These are phyloP conservation scores for Talaromyces sp. DNA, from an alignment of 2,329 filamentous ascomycete genomes.

Conservation along the genomic window DNA sequence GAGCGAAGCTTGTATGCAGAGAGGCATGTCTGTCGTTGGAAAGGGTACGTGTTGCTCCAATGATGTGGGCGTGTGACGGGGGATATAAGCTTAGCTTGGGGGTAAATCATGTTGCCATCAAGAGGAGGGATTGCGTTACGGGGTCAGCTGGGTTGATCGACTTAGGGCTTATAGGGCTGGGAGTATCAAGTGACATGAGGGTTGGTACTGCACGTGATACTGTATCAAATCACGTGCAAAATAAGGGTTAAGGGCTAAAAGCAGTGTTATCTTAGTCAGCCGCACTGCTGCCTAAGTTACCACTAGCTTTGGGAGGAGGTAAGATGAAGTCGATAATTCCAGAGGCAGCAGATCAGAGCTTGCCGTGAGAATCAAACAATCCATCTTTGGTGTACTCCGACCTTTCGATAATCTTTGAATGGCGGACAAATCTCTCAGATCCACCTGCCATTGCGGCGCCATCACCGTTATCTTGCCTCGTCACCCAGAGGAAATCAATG, in stretches of 20 bases:
- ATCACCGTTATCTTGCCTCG: conserved; percentile 8
- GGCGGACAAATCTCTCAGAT: conserved; percentile 8
- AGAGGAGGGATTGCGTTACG: conserved; percentile 3
- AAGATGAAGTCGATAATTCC: neutral
- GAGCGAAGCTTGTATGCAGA: conserved; percentile 1
- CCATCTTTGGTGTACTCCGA: neutral
- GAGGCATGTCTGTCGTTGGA: neutral
- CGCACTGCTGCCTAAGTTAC: neutral
- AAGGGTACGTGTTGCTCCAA: neutral
- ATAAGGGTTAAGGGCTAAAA: neutral
- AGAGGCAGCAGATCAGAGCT: neutral
- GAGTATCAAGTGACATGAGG: neutral
- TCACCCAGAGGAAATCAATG: conserved; percentile 13
- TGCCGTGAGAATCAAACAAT: neutral
- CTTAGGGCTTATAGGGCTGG: neutral
- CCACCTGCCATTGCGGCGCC: conserved; percentile 14
- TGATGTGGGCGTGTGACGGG: neutral
- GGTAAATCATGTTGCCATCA: neutral
- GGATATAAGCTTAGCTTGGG: neutral
- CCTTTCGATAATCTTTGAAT: neutral
- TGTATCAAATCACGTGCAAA: neutral
- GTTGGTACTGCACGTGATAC: neutral
- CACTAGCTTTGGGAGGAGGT: neutral
- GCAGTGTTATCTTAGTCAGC: neutral
- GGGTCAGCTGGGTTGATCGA: neutral